Conservation (phyloP, 441 rosid species). For the Euphorbia schlechtendalii region DNA sequence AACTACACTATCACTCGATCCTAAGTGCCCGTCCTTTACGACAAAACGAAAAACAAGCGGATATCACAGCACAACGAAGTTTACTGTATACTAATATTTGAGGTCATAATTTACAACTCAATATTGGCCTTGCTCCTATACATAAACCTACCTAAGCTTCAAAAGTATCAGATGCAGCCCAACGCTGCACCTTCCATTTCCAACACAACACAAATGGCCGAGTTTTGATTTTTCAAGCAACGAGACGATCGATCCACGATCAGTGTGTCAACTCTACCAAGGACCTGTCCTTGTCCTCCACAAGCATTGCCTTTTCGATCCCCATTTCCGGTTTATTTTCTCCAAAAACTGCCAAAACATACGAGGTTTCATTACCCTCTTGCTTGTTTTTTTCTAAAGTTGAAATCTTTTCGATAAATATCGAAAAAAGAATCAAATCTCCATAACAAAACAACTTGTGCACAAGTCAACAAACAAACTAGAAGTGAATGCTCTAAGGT, state of each 20-base stretch:
- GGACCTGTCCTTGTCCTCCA: slow-evolving; percentile 83
- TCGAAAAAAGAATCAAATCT: not conserved
- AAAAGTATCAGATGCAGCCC: slow-evolving; percentile 13
- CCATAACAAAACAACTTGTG: not conserved
- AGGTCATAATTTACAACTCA: slow-evolving; percentile 39
- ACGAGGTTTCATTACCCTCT: not conserved
- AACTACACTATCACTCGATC: not conserved
- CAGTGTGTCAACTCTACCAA: slow-evolving; percentile 44
- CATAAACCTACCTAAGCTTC: slow-evolving; percentile 21
- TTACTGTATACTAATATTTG: slow-evolving; percentile 29
- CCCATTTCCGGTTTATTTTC: slow-evolving; percentile 45
- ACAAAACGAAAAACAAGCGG: not conserved
- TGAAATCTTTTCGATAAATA: too few relatives aligned
- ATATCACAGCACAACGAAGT: slow-evolving; percentile 4
- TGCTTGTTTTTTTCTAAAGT: too few relatives aligned
- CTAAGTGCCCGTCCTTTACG: not conserved
- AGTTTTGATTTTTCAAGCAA: too few relatives aligned
- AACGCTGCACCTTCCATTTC: slow-evolving; percentile 10
- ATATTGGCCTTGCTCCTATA: slow-evolving; percentile 21
- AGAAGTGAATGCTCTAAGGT: slow-evolving; percentile 3
- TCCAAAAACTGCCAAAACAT: slow-evolving; percentile 47
- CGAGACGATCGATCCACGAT: not conserved
- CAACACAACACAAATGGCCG: slow-evolving; percentile 1
- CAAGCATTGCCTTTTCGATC: slow-evolving; percentile 54
- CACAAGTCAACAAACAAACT: too few relatives aligned